Percentiles rank a stretch among this genome's conserved stretches.
phyloP scores from a whole-genome alignment of 257 asterid species.

The Eucommia ulmoides region DNA sequence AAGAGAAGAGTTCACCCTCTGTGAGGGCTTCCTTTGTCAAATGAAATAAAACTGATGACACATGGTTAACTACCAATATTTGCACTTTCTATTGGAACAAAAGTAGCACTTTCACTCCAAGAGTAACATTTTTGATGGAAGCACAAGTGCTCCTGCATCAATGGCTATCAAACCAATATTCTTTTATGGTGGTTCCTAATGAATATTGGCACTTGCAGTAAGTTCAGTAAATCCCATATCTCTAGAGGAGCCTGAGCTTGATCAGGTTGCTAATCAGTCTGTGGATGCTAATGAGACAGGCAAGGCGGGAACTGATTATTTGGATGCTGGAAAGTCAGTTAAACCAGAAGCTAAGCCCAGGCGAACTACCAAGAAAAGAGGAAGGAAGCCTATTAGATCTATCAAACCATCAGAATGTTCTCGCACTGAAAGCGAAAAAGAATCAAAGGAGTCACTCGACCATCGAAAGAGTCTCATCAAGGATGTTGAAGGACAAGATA shows the following conservation, averaged over 20 bases:
- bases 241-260: conserved; percentile 19
- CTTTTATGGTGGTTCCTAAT: no score
- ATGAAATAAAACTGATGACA: no score
- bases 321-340: conserved; percentile 21
- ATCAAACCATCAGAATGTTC: conserved; percentile 33
- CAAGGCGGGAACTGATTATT: conserved; percentile 34
- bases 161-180: no score
- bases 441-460: conserved; percentile 28
- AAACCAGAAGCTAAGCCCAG: conserved; percentile 27
- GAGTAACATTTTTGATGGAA: no score
- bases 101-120: no score
- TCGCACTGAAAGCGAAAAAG: conserved; percentile 20
- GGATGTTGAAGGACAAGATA: conserved; percentile 23
- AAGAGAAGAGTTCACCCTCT: no score
- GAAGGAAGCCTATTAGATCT: conserved; percentile 16
- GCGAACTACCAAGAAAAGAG: conserved; percentile 15
- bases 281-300: conserved; percentile 31
- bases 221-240: conserved; percentile 19
- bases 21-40: no score
- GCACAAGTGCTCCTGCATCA: no score
- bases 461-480: conserved; percentile 18
- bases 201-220: no score
- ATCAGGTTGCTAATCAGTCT: conserved; percentile 16
- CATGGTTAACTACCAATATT: no score
- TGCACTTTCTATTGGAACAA: no score